These are phyloP conservation scores for Xylariaceae sp. DNA, from an alignment of 2,329 filamentous ascomycete species.

Conservation along the genomic window DNA sequence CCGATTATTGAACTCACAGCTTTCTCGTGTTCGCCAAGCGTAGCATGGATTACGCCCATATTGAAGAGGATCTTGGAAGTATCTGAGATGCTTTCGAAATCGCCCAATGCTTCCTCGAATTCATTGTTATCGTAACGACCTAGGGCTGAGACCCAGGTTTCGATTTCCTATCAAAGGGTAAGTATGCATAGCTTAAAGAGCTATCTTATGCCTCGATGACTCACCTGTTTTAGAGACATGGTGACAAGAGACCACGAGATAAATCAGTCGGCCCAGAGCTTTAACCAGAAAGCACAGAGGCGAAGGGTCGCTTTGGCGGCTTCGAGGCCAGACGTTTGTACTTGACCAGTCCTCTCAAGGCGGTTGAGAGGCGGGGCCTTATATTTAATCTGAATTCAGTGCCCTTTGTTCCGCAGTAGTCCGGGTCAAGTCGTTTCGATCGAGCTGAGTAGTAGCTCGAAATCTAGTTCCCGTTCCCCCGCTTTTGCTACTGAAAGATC, in stretches of 20 bases:
- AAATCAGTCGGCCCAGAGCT: slow-evolving; percentile 16
- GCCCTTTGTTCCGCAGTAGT: neutral
- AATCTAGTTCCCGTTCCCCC: neutral
- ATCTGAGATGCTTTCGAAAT: slow-evolving; percentile 84
- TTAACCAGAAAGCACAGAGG: slow-evolving; percentile 24
- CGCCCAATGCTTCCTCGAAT: slow-evolving; percentile 80
- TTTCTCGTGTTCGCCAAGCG: slow-evolving; percentile 90
- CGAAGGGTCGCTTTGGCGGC: slow-evolving; percentile 17
- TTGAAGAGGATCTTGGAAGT: slow-evolving; percentile 99
- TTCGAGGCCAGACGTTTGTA: slow-evolving; percentile 4
- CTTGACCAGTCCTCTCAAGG: slow-evolving; percentile 11
- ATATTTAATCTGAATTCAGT: slow-evolving; percentile 1
- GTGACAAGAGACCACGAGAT: slow-evolving; percentile 12
- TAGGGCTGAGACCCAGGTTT: slow-evolving; percentile 93
- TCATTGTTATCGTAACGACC: slow-evolving; percentile 94
- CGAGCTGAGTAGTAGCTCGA: neutral
- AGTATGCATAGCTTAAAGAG: neutral
- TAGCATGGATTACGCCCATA: slow-evolving; percentile 95
- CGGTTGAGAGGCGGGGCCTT: slow-evolving; percentile 3
- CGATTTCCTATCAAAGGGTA: slow-evolving; percentile 71
- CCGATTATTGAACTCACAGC: slow-evolving; percentile 60
- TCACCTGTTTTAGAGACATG: slow-evolving; percentile 32
- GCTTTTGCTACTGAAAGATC: slow-evolving; percentile 1
- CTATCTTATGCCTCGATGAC: slow-evolving; percentile 1
- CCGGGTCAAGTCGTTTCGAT: neutral